Evolutionary conservation across 768 basidiomycete species (phyloP), one percentile per base, ranked within the genome.

Genomic region (Nidula microcarpa): DNA sequence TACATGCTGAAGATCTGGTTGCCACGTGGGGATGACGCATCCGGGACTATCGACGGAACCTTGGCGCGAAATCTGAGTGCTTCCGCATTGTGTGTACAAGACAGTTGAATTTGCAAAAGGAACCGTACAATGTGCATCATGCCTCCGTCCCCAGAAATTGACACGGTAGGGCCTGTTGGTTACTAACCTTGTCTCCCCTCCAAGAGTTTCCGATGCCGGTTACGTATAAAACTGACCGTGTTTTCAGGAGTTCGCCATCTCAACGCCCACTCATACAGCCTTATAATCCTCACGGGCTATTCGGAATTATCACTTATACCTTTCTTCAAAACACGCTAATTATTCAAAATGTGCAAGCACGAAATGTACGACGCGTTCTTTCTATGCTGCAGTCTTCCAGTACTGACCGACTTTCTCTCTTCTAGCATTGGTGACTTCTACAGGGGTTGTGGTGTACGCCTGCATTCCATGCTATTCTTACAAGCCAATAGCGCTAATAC

Each of bases 391-490:
- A 4, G 23, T n/a, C 18, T 47, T 53, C 30, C 32, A 33, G 6
- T 57, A 9, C 43, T 51, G 41, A 55, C 47, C 23, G 32, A 23
- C 17, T n/a, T 43, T 49, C 41, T 49, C 34, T 41, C 50, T 55
- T 41, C 47, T 53, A 79, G 77, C 50, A 64, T 79, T 51, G 77
- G 77, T 37, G 77, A 79, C 56, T 77, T 68, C 54, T 77, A 77
- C 60, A 73, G 77, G 64, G 77, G 77, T 34, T 79, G 77, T 53
- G 77, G 77, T 52, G 77, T 77, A 63, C 48, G 75, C 70, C 43
- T 11, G 35, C 33, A 35, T 14, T 23, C 45, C n/a, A 23, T 43
- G 23, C 23, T 23, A 23, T 23, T 23, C 23, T 32, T 43, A 37
- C 18, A 5, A 35, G 16, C 47, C 36, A 13, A 7, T 34, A 50